Evolutionary conservation across 257 asterid genomes (phyloP), one percentile per base, ranked within the genome.

Genomic region (Plectranthus barbatus): DNA sequence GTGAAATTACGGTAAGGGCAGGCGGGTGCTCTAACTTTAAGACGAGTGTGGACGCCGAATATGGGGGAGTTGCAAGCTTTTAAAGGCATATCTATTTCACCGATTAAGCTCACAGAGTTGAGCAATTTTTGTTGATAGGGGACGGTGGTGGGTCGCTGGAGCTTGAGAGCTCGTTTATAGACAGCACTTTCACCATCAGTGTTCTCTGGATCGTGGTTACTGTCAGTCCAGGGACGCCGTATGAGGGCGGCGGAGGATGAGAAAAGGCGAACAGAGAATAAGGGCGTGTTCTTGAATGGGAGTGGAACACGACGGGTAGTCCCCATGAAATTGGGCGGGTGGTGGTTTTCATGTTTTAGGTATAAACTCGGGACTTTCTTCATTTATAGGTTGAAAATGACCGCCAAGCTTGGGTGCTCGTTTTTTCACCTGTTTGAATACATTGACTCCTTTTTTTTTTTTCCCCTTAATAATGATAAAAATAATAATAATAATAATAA

Each of bases 31-130:
- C 67, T 64, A 59, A 81, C 83, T 23, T 8, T 72, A 52, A 90
- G 88, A 1, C 5, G 0, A 20, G 93, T 81, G 60, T 72, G 3
- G 53, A 83, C 66, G 26, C 92, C 91, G 21, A 80, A 59, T 7
- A 7, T 1, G 13, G 1, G 13, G 20, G 64, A 17, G 39, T 80
- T 76, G 46, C 57, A 12, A 26, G 47, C 49, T 70, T 0, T 64
- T 31, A 83, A 24, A 21, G 83, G 86, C 18, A 0, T 0, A 3
- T 11, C 40, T 8, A 85, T 60, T 9, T 63, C 72, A 21, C 97
- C 97, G n/a, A 90, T 90, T 67, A 87, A 78, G 79, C 88, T 90
- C 23, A 84, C 84, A 0, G 80, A 83, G 80, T 85, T 90, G 19
- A 6, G 62, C 34, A 80, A 65, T 8, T 20, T 65, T 4, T 29